phyloP scores from a whole-genome alignment of 306 rosid species.

The Luffa acutangula region DNA sequence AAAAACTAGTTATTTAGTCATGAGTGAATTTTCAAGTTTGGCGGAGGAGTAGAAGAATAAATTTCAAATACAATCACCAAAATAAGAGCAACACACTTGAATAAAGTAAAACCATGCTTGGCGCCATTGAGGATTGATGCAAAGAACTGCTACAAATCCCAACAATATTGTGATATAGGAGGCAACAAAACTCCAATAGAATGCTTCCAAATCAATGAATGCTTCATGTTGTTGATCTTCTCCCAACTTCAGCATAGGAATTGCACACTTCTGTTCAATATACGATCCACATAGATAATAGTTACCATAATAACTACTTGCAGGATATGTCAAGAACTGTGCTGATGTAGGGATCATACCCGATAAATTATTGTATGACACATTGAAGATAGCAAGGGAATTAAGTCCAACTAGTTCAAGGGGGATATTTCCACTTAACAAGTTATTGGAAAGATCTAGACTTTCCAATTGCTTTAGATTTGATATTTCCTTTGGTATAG shows the following conservation, averaged over 20 bases:
- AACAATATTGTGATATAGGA: neutral
- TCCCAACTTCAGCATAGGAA: neutral
- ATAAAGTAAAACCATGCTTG: neutral
- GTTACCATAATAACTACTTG: neutral
- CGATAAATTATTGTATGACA: slow-evolving; percentile 6
- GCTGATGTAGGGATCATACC: neutral
- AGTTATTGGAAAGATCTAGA: slow-evolving; percentile 6
- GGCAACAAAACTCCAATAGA: neutral
- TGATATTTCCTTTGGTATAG: neutral
- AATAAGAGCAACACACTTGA: neutral
- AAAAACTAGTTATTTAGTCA: too few relatives aligned
- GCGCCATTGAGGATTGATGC: slow-evolving; percentile 1
- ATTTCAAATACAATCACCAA: neutral
- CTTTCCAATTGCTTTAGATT: neutral
- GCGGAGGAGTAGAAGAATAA: too few relatives aligned
- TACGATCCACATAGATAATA: neutral
- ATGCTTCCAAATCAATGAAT: neutral
- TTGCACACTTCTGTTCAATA: neutral
- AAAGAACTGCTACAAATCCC: neutral
- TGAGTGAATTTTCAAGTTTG: too few relatives aligned
- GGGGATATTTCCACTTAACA: neutral
- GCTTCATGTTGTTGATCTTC: neutral
- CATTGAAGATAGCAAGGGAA: neutral
- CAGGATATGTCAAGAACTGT: neutral
- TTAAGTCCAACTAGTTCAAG: neutral